These are phyloP conservation scores for Eimeria acervulina DNA, from an alignment of 169 alveolate genomes.

Conservation along the genomic window DNA sequence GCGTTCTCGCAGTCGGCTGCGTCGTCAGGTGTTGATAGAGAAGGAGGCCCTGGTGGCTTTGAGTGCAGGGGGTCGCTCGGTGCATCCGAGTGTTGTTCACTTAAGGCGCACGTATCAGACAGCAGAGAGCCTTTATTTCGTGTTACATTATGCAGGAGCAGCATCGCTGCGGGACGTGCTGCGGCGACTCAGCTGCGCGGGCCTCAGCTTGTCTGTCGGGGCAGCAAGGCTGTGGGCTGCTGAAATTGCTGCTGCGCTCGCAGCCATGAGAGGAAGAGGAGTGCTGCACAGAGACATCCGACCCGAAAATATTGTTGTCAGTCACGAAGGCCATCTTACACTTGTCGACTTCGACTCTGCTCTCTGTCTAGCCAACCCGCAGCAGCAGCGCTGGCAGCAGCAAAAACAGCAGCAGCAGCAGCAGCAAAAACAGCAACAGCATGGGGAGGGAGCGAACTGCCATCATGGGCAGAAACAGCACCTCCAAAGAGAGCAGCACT, in stretches of 20 bases:
- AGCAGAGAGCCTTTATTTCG: constrained; percentile 36
- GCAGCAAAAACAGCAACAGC: neutral
- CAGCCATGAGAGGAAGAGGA: constrained; percentile 56
- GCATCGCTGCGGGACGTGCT: constrained; percentile 47
- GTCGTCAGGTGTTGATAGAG: constrained; percentile 60
- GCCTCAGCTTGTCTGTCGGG: constrained; percentile 2
- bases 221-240: constrained; percentile 79
- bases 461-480: neutral
- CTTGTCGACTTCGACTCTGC: constrained; percentile 91
- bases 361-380: constrained; percentile 22
- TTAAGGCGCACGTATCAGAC: constrained; percentile 51
- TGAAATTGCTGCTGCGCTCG: constrained; percentile 74
- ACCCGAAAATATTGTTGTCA: constrained; percentile 94
- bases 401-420: neutral
- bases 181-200: constrained; percentile 53
- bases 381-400: constrained; percentile 23
- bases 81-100: constrained; percentile 54
- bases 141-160: constrained; percentile 31
- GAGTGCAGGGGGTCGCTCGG: neutral
- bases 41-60: constrained; percentile 44
- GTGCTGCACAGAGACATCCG: constrained; percentile 93
- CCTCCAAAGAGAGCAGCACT: neutral
- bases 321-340: constrained; percentile 93
- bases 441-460: too few relatives aligned
- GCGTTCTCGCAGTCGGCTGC: constrained; percentile 60